These are phyloP conservation scores for Penicillium digitatum DNA, from an alignment of 2,329 filamentous ascomycete genomes.

Conservation along the genomic window DNA sequence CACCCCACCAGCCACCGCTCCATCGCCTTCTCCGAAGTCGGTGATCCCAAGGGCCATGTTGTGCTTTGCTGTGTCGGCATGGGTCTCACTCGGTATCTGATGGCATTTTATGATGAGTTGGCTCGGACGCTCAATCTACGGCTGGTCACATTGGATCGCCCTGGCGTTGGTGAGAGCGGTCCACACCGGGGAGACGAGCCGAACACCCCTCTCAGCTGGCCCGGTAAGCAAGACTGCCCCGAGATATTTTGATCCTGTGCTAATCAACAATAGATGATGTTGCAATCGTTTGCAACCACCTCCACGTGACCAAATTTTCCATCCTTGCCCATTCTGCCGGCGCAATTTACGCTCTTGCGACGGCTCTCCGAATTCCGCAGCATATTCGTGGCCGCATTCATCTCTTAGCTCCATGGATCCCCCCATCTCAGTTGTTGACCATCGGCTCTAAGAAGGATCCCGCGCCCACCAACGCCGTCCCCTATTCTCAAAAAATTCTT, in stretches of 20 bases:
- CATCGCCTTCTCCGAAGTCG: constrained; percentile 96
- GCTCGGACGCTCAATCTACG: constrained; percentile 82
- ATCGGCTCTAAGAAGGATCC: constrained; percentile 69
- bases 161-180: constrained; percentile 89
- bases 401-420: constrained; percentile 85
- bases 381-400: constrained; percentile 93
- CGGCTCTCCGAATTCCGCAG: constrained; percentile 90
- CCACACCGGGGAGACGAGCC: constrained; percentile 70
- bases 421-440: constrained; percentile 84
- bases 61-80: constrained; percentile 97
- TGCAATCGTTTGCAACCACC: constrained; percentile 82
- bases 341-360: constrained; percentile 95
- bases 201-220: constrained; percentile 87
- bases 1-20: constrained; percentile 81
- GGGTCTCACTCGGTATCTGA: constrained; percentile 93
- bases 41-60: constrained; percentile 83
- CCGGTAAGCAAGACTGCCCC: constrained; percentile 15
- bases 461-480: constrained; percentile 78
- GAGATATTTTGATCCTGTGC: neutral
- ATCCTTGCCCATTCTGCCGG: constrained; percentile 94
- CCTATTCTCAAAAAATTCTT: constrained; percentile 85
- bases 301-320: constrained; percentile 94
- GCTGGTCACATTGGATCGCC: constrained; percentile 88
- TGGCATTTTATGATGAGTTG: constrained; percentile 94
- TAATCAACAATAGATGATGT: constrained; percentile 60